Percentiles rank a stretch among this genome's conserved stretches.
Conservation (phyloP, 192 early-diverging fungal species). For the Coemansia sp. region DNA sequence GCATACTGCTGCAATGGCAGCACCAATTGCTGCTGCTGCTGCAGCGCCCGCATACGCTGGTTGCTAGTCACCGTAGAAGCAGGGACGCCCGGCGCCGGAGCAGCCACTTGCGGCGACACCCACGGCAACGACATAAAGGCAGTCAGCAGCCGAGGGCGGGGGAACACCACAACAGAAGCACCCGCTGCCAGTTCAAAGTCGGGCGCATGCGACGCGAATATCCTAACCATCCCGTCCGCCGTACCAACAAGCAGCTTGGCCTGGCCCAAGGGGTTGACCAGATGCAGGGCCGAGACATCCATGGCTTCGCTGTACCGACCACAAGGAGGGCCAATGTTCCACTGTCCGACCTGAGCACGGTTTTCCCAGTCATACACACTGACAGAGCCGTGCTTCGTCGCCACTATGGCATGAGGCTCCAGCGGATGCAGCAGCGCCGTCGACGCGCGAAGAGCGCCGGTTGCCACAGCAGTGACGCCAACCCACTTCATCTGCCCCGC, state of each 20-base stretch:
- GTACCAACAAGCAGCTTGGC: conserved; percentile 67
- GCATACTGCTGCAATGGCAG: not conserved
- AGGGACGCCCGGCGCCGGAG: not conserved
- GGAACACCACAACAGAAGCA: conserved; percentile 18
- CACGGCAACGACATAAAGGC: conserved; percentile 46
- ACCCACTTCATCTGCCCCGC: conserved; percentile 32
- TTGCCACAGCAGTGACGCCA: conserved; percentile 36
- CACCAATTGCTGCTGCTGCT: conserved; percentile 4
- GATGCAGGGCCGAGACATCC: conserved; percentile 70
- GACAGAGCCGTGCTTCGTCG: conserved; percentile 65
- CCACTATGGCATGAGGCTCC: conserved; percentile 79
- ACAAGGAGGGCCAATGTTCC: conserved; percentile 8
- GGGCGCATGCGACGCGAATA: conserved; percentile 50
- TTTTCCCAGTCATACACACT: conserved; percentile 51
- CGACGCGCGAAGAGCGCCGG: conserved; percentile 6
- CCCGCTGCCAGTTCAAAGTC: conserved; percentile 28
- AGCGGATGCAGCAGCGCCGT: conserved; percentile 72
- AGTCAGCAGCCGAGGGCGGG: conserved; percentile 37
- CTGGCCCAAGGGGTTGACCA: conserved; percentile 90
- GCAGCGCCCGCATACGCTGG: conserved; percentile 13
- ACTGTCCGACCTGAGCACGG: conserved; percentile 39
- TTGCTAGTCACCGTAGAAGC: not conserved
- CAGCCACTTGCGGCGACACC: not conserved
- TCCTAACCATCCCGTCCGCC: conserved; percentile 45
- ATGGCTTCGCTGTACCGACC: not conserved